A percentile compares a stretch with the other conserved stretches of the same genome.
These are phyloP conservation scores for Daphne laureola DNA, from an alignment of 441 rosid species.

Conservation along the genomic window DNA sequence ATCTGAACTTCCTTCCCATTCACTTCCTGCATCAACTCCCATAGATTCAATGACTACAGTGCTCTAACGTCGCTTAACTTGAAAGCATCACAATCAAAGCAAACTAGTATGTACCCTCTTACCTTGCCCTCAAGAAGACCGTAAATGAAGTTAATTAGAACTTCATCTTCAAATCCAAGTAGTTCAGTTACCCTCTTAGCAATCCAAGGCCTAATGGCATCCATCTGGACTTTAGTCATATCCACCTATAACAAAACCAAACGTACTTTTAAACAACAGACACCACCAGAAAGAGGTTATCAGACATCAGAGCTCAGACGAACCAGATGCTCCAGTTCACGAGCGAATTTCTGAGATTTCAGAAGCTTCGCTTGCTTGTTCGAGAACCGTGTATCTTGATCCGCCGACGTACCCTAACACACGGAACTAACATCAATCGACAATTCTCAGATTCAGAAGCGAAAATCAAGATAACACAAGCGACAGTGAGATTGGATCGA, in stretches of 20 bases:
- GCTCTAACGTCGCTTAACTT: background rate
- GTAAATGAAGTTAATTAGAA: constrained; percentile 87
- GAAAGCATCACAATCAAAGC: background rate
- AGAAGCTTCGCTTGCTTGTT: constrained; percentile 95
- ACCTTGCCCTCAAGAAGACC: constrained; percentile 96
- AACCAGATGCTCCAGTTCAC: constrained; percentile 88
- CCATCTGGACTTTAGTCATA: constrained; percentile 87
- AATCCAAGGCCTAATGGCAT: constrained; percentile 93
- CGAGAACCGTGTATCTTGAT: constrained; percentile 96
- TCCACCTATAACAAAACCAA: constrained; percentile 49
- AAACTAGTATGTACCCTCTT: constrained; percentile 1
- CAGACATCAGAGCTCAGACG: constrained; percentile 13
- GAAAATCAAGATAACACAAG: background rate
- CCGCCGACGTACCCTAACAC: constrained; percentile 89
- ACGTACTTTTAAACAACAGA: no score
- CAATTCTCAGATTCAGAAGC: background rate
- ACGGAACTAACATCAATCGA: constrained; percentile 2
- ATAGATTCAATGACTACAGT: background rate
- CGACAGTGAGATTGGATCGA: constrained; percentile 2
- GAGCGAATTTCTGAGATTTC: constrained; percentile 88
- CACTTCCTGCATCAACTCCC: constrained; percentile 42
- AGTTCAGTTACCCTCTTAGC: constrained; percentile 89
- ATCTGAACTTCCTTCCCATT: constrained; percentile 95
- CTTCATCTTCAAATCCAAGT: constrained; percentile 97
- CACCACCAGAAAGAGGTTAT: no score